Conservation (phyloP, 768 basidiomycete genomes). For the Neoboletus subvelutipes region DNA sequence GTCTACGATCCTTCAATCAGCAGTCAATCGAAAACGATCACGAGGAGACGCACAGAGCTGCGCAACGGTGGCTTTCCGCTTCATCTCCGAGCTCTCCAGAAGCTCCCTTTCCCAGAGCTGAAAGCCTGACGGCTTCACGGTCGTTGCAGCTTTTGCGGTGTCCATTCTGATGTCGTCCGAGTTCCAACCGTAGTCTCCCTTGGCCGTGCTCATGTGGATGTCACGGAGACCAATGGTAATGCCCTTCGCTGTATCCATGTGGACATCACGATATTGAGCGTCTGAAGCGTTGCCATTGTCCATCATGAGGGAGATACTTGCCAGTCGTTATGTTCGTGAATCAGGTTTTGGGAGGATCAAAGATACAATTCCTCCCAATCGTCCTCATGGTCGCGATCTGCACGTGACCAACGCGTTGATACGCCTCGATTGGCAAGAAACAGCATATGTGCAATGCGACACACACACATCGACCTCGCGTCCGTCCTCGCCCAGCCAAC, state of each 20-base stretch:
- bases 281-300: slow-evolving; percentile 13
- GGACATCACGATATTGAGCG: slow-evolving; percentile 52
- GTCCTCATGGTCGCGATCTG: neutral
- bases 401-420: slow-evolving; percentile 22
- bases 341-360: neutral
- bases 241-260: slow-evolving; percentile 80
- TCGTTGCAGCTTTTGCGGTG: slow-evolving; percentile 39
- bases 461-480: slow-evolving; percentile 59
- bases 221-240: slow-evolving; percentile 46
- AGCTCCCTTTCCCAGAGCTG: slow-evolving; percentile 86
- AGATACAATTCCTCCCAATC: neutral
- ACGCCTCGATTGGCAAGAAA: neutral
- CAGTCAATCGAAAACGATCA: slow-evolving; percentile 8
- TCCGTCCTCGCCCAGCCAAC: slow-evolving; percentile 51
- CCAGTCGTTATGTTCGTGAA: neutral
- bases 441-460: slow-evolving; percentile 26
- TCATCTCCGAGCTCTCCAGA: slow-evolving; percentile 82
- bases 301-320: slow-evolving; percentile 10
- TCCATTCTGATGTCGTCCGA: slow-evolving; percentile 73
- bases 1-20: slow-evolving; percentile 46
- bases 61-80: slow-evolving; percentile 93
- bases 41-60: slow-evolving; percentile 75
- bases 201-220: slow-evolving; percentile 67
- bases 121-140: slow-evolving; percentile 50
- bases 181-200: slow-evolving; percentile 41